Percentiles rank a stretch among this genome's conserved stretches.
Conservation (phyloP, 78 protist species). For the Pigoraptor vietnamica region DNA sequence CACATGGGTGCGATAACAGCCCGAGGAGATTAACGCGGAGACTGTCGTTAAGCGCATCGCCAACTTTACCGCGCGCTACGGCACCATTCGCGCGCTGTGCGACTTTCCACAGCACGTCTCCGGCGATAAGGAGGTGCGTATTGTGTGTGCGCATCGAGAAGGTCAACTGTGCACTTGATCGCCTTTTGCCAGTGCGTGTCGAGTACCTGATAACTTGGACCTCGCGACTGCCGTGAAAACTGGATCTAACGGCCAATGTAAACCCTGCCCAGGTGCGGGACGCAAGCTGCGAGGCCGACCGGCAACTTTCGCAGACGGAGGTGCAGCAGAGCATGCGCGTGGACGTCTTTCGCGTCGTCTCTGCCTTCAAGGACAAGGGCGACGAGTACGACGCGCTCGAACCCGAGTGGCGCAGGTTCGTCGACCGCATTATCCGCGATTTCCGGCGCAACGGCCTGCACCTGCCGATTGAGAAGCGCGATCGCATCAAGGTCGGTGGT, state of each 20-base stretch:
- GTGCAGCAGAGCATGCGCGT: slow-evolving; percentile 21
- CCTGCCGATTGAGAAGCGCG: slow-evolving; percentile 8
- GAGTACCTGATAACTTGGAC: too few species aligned
- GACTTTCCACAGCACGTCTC: background rate
- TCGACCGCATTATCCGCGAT: slow-evolving; percentile 28
- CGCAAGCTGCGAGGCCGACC: slow-evolving; percentile 7
- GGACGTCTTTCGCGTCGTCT: slow-evolving; percentile 7
- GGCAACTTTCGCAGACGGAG: background rate
- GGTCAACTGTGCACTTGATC: background rate
- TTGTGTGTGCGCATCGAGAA: background rate
- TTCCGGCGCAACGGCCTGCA: slow-evolving; percentile 44
- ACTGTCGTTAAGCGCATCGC: background rate
- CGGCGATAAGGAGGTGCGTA: background rate
- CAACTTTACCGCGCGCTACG: background rate
- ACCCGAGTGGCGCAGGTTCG: slow-evolving; percentile 9
- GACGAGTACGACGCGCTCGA: background rate
- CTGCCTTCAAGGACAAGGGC: background rate
- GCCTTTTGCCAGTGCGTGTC: background rate
- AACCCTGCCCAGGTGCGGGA: slow-evolving; percentile 9
- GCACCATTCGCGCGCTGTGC: background rate
- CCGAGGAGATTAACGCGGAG: background rate
- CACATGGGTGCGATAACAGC: too few species aligned
- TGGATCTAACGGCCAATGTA: too few species aligned
- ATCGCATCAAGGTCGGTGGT: background rate
- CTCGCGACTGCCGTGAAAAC: too few species aligned